A percentile compares a stretch with the other conserved stretches of the same genome.
phyloP scores from a whole-genome alignment of 805 yeast genomes.

The Nakazawaea pomicola region DNA sequence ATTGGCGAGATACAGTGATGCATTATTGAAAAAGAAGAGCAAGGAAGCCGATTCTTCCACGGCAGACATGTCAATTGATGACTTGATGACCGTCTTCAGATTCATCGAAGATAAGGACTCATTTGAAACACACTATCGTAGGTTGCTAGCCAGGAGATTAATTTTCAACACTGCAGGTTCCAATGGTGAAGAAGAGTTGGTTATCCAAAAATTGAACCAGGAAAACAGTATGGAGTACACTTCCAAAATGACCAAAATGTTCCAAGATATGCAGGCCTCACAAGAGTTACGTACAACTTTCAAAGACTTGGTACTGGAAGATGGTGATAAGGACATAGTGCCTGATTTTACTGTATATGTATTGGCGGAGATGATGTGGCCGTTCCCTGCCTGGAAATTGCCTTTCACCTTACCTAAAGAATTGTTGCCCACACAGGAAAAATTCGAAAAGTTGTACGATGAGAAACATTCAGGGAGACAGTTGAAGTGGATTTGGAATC shows the following conservation, averaged over 20 bases:
- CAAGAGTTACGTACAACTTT: slow-evolving; percentile 64
- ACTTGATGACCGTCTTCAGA: slow-evolving; percentile 80
- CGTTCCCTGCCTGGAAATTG: slow-evolving; percentile 44
- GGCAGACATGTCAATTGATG: slow-evolving; percentile 75
- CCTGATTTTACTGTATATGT: slow-evolving; percentile 68
- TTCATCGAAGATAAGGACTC: slow-evolving; percentile 92
- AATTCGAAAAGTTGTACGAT: slow-evolving; percentile 64
- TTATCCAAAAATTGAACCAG: slow-evolving; percentile 81
- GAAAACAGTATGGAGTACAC: slow-evolving; percentile 92
- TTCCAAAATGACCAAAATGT: slow-evolving; percentile 91
- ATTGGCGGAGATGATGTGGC: slow-evolving; percentile 91
- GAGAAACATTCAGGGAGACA: slow-evolving; percentile 81
- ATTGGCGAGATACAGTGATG: slow-evolving; percentile 85
- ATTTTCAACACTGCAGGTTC: slow-evolving; percentile 33
- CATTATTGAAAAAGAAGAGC: slow-evolving; percentile 68
- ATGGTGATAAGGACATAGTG: slow-evolving; percentile 25
- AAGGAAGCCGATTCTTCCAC: slow-evolving; percentile 52
- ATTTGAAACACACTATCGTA: slow-evolving; percentile 88
- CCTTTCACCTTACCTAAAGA: slow-evolving; percentile 64
- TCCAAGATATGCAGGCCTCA: slow-evolving; percentile 85
- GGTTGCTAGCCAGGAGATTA: slow-evolving; percentile 82
- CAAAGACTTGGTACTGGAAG: slow-evolving; percentile 39
- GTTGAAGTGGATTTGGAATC: slow-evolving; percentile 93
- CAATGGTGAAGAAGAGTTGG: slow-evolving; percentile 78
- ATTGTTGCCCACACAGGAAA: slow-evolving; percentile 57